phyloP scores from a whole-genome alignment of 495 filamentous ascomycete species.

The Aspergillus egyptiacus region DNA sequence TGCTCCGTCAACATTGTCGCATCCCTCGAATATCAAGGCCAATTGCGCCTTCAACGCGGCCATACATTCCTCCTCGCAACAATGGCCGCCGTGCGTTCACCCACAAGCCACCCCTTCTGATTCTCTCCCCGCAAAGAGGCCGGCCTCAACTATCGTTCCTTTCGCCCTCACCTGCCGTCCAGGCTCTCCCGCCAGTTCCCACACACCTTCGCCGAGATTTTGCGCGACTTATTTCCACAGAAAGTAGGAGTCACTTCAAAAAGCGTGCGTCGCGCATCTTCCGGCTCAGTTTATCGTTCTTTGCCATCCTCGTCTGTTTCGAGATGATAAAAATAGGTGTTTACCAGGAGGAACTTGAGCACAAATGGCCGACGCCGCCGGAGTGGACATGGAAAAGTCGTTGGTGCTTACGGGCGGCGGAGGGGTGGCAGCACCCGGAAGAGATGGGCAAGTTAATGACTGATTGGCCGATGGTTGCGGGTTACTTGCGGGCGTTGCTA shows the following conservation, averaged over 20 bases:
- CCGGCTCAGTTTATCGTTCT: slow-evolving; percentile 50
- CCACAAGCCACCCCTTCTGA: slow-evolving; percentile 40
- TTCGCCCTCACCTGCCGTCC: slow-evolving; percentile 41
- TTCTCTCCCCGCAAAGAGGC: slow-evolving; percentile 40
- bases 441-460: slow-evolving; percentile 43
- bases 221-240: slow-evolving; percentile 69
- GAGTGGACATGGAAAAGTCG: slow-evolving; percentile 67
- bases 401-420: slow-evolving; percentile 52
- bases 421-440: slow-evolving; percentile 50
- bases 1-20: slow-evolving; percentile 18
- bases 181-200: slow-evolving; percentile 30
- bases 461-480: slow-evolving; percentile 60
- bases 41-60: slow-evolving; percentile 13
- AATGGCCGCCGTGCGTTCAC: slow-evolving; percentile 36
- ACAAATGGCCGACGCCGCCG: slow-evolving; percentile 63
- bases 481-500: slow-evolving; percentile 49
- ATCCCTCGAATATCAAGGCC: slow-evolving; percentile 30
- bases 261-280: slow-evolving; percentile 56
- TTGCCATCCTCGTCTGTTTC: slow-evolving; percentile 47
- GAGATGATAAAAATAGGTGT: slow-evolving; percentile 51
- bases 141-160: slow-evolving; percentile 83
- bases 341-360: slow-evolving; percentile 64
- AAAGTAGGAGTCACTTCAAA: slow-evolving; percentile 61
- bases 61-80: neutral
- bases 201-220: slow-evolving; percentile 49